These are phyloP conservation scores for Aegilops speltoides DNA, from an alignment of 176 grass and related monocot species.

Conservation along the genomic window DNA sequence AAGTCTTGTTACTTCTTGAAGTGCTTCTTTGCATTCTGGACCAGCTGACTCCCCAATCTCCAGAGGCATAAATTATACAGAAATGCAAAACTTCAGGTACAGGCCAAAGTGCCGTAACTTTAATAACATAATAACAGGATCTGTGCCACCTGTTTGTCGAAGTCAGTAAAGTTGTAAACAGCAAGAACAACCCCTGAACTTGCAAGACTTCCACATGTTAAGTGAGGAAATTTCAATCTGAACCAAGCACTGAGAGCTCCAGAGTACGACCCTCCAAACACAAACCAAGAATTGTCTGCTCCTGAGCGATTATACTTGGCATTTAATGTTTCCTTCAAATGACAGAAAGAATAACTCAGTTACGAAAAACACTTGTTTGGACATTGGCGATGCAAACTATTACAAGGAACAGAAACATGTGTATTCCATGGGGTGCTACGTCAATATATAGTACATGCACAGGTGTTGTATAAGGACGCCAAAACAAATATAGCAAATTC, in stretches of 20 bases:
- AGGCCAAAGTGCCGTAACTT: background rate
- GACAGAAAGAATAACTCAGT: slow-evolving; percentile 34
- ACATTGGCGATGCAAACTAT: background rate
- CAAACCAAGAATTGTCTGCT: slow-evolving; percentile 80
- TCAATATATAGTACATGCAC: background rate
- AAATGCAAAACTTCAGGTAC: slow-evolving; percentile 29
- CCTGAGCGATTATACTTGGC: slow-evolving; percentile 70
- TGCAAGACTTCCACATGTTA: slow-evolving; percentile 95
- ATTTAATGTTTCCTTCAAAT: slow-evolving; percentile 78
- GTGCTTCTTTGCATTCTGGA: slow-evolving; percentile 84
- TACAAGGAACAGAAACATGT: background rate
- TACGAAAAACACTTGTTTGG: slow-evolving; percentile 14
- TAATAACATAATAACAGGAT: slow-evolving; percentile 28
- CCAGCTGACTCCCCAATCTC: slow-evolving; percentile 93
- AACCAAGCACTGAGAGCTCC: slow-evolving; percentile 98
- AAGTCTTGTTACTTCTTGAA: slow-evolving; percentile 84
- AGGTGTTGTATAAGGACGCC: background rate
- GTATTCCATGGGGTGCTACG: background rate
- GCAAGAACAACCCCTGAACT: slow-evolving; percentile 90
- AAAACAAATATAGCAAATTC: background rate
- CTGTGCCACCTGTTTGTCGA: slow-evolving; percentile 43
- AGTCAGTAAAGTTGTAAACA: slow-evolving; percentile 88
- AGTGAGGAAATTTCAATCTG: slow-evolving; percentile 89
- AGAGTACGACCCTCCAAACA: slow-evolving; percentile 92
- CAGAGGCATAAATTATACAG: slow-evolving; percentile 6